These are phyloP conservation scores for Lagenaria siceraria DNA, from an alignment of 306 rosid genomes.

Conservation along the genomic window DNA sequence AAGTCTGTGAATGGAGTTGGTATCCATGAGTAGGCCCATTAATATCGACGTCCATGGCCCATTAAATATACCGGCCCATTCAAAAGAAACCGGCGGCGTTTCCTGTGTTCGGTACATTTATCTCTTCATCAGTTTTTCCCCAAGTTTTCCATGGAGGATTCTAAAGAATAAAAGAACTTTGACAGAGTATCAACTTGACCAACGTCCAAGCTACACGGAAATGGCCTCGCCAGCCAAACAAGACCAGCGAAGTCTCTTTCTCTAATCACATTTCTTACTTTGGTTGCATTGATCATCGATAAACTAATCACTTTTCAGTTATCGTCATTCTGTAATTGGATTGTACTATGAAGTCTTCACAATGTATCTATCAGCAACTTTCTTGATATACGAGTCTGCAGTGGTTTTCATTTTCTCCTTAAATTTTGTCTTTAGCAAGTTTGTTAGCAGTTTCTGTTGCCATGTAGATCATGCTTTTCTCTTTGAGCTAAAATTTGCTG, in stretches of 20 bases:
- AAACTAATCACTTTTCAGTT: neutral
- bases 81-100: neutral
- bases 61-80: neutral
- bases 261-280: neutral
- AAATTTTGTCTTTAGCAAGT: neutral
- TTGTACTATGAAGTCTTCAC: neutral
- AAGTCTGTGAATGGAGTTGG: too few species aligned
- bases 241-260: conserved; percentile 19
- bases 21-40: neutral
- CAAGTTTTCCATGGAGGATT: neutral
- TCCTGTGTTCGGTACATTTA: neutral
- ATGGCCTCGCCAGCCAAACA: conserved; percentile 40
- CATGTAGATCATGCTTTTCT: neutral
- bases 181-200: neutral
- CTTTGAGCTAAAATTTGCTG: neutral
- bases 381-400: neutral
- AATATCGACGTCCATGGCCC: neutral
- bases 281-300: neutral
- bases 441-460: neutral
- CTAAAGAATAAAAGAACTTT: neutral
- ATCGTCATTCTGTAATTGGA: neutral
- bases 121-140: neutral
- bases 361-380: neutral
- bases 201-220: neutral
- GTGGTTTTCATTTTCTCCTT: neutral